phyloP scores from a whole-genome alignment of 139 green algal species.

The Penium margaritaceum region DNA sequence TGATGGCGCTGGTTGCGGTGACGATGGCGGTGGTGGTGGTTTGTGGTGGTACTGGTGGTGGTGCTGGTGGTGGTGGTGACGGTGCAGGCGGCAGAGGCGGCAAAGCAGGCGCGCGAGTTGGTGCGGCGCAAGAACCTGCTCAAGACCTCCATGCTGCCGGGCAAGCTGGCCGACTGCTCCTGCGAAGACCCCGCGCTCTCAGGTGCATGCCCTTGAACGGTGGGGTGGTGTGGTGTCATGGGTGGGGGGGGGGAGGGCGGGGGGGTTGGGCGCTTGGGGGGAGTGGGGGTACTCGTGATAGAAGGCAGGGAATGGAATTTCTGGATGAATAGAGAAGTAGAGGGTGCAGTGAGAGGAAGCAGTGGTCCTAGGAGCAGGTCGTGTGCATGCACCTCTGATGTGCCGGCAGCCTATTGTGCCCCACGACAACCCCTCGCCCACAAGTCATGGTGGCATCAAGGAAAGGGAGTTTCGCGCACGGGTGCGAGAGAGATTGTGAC shows the following conservation, averaged over 20 bases:
- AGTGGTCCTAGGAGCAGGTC: no score
- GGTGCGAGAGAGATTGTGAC: no score
- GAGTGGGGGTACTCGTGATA: no score
- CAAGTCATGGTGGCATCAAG: no score
- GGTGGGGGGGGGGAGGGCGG: not conserved
- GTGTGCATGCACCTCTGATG: not conserved
- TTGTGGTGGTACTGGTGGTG: not conserved
- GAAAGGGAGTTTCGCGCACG: no score
- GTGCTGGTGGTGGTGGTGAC: no score
- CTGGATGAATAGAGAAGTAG: no score
- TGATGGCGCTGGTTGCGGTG: no score
- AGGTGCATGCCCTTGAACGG: not conserved
- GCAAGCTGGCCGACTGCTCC: constrained; percentile 93
- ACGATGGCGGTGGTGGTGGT: not conserved
- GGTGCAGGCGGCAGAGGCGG: constrained; percentile 76
- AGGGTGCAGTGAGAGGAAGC: no score
- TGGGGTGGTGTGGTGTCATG: not conserved
- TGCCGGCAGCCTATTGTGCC: no score
- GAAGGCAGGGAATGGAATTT: no score
- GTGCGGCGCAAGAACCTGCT: constrained; percentile 86
- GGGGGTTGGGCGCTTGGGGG: not conserved
- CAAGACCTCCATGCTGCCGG: constrained; percentile 75
- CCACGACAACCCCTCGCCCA: no score
- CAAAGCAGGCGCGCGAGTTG: constrained; percentile 84
- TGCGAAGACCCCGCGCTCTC: constrained; percentile 29